These are phyloP conservation scores for Talaromyces sp. DNA, from an alignment of 2,329 filamentous ascomycete genomes.

Conservation along the genomic window DNA sequence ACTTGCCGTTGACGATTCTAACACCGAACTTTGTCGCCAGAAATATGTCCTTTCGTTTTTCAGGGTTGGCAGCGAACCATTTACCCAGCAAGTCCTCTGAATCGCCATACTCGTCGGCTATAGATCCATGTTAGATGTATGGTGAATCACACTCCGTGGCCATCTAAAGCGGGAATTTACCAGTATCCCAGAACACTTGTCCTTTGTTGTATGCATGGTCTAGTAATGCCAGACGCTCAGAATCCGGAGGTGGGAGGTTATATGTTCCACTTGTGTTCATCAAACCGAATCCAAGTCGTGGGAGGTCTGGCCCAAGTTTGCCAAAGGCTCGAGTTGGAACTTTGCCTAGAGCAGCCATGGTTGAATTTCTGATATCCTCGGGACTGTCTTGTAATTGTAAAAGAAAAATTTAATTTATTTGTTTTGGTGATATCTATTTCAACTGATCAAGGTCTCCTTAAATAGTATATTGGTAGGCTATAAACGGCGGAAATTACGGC, in stretches of 20 bases:
- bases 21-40: slow-evolving; percentile 57
- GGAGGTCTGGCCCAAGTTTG: slow-evolving; percentile 20
- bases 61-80: slow-evolving; percentile 44
- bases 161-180: slow-evolving; percentile 13
- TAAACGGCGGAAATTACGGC: slow-evolving; percentile 4
- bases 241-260: slow-evolving; percentile 30
- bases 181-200: slow-evolving; percentile 38
- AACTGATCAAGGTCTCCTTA: not conserved
- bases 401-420: not conserved
- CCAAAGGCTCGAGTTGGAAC: slow-evolving; percentile 19
- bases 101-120: slow-evolving; percentile 38
- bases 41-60: slow-evolving; percentile 47
- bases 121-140: not conserved
- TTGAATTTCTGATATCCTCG: not conserved
- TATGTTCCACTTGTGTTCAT: slow-evolving; percentile 23
- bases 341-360: not conserved
- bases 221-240: slow-evolving; percentile 41
- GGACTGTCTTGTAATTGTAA: not conserved
- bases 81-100: slow-evolving; percentile 45
- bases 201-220: slow-evolving; percentile 44
- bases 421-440: not conserved
- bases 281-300: slow-evolving; percentile 18
- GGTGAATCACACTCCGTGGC: not conserved
- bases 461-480: not conserved
- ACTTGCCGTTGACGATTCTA: slow-evolving; percentile 62